Conservation (phyloP, 495 filamentous ascomycete species). For the Friedmanniomyces endolithicus region DNA sequence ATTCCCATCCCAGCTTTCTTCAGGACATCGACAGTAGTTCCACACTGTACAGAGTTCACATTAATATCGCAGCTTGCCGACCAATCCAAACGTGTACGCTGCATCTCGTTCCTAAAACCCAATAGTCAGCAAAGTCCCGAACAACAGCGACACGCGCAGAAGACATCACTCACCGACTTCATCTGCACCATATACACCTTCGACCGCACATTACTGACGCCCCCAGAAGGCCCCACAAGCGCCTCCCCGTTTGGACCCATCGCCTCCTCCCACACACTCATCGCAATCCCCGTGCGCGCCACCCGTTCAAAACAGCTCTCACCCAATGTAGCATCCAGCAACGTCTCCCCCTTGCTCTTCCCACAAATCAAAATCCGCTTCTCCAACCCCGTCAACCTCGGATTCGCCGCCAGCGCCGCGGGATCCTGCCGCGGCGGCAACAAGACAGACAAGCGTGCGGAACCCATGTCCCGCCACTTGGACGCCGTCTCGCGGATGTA, state of each 20-base stretch:
- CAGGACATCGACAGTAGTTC: not conserved
- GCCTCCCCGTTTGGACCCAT: conserved; percentile 55
- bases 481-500: conserved; percentile 64
- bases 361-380: conserved; percentile 70
- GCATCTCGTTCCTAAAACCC: conserved; percentile 20
- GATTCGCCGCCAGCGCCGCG: conserved; percentile 20
- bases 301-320: conserved; percentile 75
- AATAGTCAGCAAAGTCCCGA: conserved; percentile 1
- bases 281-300: conserved; percentile 69
- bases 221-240: conserved; percentile 57
- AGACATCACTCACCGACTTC: conserved; percentile 19
- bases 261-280: conserved; percentile 75
- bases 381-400: conserved; percentile 37
- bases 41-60: not conserved
- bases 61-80: conserved; percentile 24
- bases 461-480: conserved; percentile 84
- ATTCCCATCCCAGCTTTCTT: not conserved
- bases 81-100: conserved; percentile 24
- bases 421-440: conserved; percentile 41
- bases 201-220: conserved; percentile 52
- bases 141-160: not conserved
- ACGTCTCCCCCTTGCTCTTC: conserved; percentile 50
- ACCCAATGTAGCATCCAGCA: conserved; percentile 74
- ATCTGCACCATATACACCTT: conserved; percentile 72
- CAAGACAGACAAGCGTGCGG: conserved; percentile 68